Evolutionary conservation across 1,139 yeast species (phyloP).

Genomic region (Candida gigantensis): DNA sequence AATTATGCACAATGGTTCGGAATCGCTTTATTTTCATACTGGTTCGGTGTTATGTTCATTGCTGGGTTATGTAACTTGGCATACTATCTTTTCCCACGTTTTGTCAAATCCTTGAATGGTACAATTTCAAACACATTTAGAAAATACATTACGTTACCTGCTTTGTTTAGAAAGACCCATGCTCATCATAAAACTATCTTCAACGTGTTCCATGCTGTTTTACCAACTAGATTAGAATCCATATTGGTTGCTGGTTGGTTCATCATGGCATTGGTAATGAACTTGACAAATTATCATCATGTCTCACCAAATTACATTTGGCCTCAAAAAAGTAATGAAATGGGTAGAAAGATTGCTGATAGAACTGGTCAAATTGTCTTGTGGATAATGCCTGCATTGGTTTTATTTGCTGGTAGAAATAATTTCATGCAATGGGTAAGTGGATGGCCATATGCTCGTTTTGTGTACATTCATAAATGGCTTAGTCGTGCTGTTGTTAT

Average conservation of each 20-base stretch:
- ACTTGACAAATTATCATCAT: conserved; percentile 41
- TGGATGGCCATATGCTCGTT: conserved; percentile 66
- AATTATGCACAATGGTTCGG: conserved; percentile 51
- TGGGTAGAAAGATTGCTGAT: conserved; percentile 59
- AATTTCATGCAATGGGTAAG: conserved; percentile 63
- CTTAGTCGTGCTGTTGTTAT: conserved; percentile 50
- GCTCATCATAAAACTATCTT: conserved; percentile 35
- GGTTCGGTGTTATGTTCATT: conserved; percentile 42
- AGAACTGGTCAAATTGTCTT: conserved; percentile 56
- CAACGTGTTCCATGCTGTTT: conserved; percentile 31
- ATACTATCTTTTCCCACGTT: conserved; percentile 36
- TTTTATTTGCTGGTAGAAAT: conserved; percentile 67
- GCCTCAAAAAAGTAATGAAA: conserved; percentile 33
- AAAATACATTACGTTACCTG: conserved; percentile 48
- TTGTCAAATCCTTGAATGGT: conserved; percentile 34
- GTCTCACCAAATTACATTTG: conserved; percentile 37
- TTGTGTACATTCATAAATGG: conserved; percentile 68
- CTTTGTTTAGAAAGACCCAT: conserved; percentile 45
- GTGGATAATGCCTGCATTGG: conserved; percentile 50
- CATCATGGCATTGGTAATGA: conserved; percentile 48
- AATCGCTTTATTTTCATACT: conserved; percentile 49
- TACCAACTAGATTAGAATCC: conserved; percentile 70
- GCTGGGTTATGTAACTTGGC: conserved; percentile 44
- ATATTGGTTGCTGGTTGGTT: conserved; percentile 51
- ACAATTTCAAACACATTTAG: conserved; percentile 38